phyloP scores from a whole-genome alignment of 2,329 filamentous ascomycete species.

The Aphanocladium album region DNA sequence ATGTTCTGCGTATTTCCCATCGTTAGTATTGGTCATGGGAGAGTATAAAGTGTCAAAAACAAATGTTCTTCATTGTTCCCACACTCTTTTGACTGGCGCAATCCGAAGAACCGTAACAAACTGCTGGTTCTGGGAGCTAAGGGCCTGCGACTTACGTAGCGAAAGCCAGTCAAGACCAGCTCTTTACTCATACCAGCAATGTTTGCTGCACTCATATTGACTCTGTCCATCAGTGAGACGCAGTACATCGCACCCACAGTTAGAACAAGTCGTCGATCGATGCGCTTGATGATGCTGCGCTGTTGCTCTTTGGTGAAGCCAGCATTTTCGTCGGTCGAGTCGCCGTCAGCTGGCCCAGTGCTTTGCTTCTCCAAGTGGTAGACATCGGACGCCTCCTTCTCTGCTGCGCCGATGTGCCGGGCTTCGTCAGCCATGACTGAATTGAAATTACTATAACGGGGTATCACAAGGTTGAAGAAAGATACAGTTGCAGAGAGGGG shows the following conservation, averaged over 20 bases:
- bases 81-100: no score
- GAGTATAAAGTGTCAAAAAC: background rate
- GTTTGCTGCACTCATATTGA: conserved; percentile 67
- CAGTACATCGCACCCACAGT: conserved; percentile 66
- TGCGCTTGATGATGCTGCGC: conserved; percentile 59
- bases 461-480: background rate
- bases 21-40: background rate
- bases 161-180: conserved; percentile 39
- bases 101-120: no score
- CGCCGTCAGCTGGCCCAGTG: conserved; percentile 15
- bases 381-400: background rate
- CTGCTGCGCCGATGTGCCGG: background rate
- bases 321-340: conserved; percentile 24
- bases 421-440: background rate
- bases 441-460: background rate
- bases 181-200: conserved; percentile 60
- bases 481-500: background rate
- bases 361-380: conserved; percentile 2
- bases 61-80: no score
- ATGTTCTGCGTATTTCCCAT: conserved; percentile 41
- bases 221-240: conserved; percentile 72
- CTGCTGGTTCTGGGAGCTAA: no score
- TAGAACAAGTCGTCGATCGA: conserved; percentile 62
- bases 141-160: conserved; percentile 33
- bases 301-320: conserved; percentile 58